Conservation (phyloP, 768 basidiomycete genomes). For the Lentinus brumalis region DNA sequence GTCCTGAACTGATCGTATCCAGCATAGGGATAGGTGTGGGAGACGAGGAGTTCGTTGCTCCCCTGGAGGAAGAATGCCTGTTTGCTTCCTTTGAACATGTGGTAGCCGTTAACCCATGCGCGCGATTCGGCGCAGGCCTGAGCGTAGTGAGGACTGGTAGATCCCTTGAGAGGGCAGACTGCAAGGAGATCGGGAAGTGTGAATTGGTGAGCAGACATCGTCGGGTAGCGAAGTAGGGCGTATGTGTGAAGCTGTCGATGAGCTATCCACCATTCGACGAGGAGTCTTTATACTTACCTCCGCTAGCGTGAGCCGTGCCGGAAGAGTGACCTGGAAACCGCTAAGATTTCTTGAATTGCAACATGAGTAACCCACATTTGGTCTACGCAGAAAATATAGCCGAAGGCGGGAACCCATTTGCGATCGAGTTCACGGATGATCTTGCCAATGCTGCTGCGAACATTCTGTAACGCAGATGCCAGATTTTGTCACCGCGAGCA, state of each 20-base stretch:
- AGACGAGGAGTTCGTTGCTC: conserved; percentile 63
- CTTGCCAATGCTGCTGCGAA: not conserved
- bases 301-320: not conserved
- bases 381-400: not conserved
- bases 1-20: conserved; percentile 61
- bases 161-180: conserved; percentile 48
- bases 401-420: not conserved
- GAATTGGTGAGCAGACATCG: conserved; percentile 37
- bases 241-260: not conserved
- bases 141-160: conserved; percentile 60
- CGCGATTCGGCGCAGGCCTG: conserved; percentile 60
- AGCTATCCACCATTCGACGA: not conserved
- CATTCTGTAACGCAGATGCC: not conserved
- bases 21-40: conserved; percentile 64
- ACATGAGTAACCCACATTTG: not conserved
- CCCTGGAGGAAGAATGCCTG: conserved; percentile 65
- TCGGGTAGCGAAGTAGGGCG: not conserved
- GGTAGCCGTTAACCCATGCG: conserved; percentile 66
- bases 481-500: not conserved
- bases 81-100: conserved; percentile 62
- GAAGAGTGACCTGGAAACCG: not conserved
- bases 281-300: not conserved
- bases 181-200: conserved; percentile 59
- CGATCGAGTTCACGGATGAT: not conserved
- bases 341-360: not conserved